Conservation (phyloP, 345 rosid genomes). For the Euphorbia peplus region DNA sequence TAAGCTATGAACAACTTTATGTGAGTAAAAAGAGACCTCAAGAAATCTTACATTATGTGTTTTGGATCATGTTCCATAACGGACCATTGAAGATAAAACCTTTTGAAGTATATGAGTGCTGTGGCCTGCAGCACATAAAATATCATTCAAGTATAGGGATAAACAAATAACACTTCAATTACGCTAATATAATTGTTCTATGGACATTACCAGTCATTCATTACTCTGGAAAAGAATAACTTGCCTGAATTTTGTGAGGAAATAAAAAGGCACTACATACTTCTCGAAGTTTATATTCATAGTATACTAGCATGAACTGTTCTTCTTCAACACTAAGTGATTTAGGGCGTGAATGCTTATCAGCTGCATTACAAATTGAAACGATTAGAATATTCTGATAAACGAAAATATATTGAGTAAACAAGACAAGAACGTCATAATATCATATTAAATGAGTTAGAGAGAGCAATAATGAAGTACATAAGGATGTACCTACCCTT, state of each 20-base stretch:
- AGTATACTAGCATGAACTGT: conserved; percentile 79
- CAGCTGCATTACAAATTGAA: conserved; percentile 37
- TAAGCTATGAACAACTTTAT: conserved; percentile 5
- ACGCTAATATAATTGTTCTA: too few species aligned
- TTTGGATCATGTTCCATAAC: conserved; percentile 99
- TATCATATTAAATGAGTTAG: too few species aligned
- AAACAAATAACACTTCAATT: neutral
- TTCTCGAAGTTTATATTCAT: conserved; percentile 88
- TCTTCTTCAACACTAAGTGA: conserved; percentile 85
- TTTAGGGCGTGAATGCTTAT: conserved; percentile 77
- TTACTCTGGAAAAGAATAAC: conserved; percentile 3
- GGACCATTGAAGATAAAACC: conserved; percentile 96
- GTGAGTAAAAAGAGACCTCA: conserved; percentile 13
- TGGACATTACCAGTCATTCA: neutral
- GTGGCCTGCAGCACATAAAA: conserved; percentile 66
- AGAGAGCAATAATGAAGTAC: neutral
- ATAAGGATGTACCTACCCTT: conserved; percentile 41
- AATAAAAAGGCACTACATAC: conserved; percentile 93
- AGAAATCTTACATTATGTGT: conserved; percentile 68
- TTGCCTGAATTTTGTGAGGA: conserved; percentile 95
- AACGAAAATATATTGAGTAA: neutral
- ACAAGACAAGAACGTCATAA: neutral
- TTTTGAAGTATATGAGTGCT: conserved; percentile 87
- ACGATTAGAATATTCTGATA: conserved; percentile 1
- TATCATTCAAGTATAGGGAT: conserved; percentile 8